Base-by-base conservation (phyloP, 1,139 yeast genomes). In the Geotrichum carabidarum region DNA sequence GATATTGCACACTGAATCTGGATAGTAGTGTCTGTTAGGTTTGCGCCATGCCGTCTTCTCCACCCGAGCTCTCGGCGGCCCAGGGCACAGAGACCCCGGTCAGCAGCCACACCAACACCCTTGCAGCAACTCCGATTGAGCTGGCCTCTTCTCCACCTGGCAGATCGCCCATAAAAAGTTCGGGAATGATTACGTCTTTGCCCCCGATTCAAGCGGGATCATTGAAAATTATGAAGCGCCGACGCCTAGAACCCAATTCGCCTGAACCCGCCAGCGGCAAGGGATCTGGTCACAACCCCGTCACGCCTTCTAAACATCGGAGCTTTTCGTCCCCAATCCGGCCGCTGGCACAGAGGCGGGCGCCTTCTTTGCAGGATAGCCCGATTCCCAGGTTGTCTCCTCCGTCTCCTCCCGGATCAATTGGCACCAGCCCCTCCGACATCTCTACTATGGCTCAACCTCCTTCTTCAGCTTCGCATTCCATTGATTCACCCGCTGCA, bases 321-420 rank as follows among this genome's bases (percentile, higher is more conserved):
- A 62, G 67, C 4, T 58, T 64, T 38, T 61, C 68, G 6, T 59
- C 64, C 6, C 68, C 68, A 2, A 48, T 58, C 8, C 30, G 50
- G 30, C 44, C 43, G 14, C 27, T 32, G 8, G 31, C 47, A 11
- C 57, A 8, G 58, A 56, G 36, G 50, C 58, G 50, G 18, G 63
- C 68, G 1, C 70, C 70, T 5, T 67, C 69, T 18, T 53, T 67
- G 22, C 63, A 61, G 48, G 70, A 67, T 50, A 51, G 62, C 35
- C 70, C 70, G 1, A 64, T 67, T 14, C 70, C 70, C 1, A 63
- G 62, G 12, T 57, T 67, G 18, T 63, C 69, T 9, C 69, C 50
- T 7, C 50, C 56, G 11, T 68, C 69, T 3, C 49, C 60, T 11
- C 55, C 59, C 22, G 44, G 43, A 14, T 32, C 46, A 7, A n/a